These are phyloP conservation scores for Cichorium intybus DNA, from an alignment of 140 eudicot genomes.

Conservation along the genomic window DNA sequence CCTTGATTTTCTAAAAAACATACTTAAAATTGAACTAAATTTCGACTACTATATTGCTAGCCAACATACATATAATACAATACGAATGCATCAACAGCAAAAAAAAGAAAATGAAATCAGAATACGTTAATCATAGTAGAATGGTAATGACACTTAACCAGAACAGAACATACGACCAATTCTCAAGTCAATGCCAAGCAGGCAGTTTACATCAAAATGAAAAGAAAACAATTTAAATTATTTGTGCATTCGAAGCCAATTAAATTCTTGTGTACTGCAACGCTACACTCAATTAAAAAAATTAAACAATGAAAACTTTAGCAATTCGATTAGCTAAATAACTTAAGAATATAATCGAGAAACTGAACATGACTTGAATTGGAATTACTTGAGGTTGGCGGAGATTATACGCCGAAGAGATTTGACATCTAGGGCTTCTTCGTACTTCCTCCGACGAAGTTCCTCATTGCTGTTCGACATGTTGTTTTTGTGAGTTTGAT, in stretches of 20 bases:
- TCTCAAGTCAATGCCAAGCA: neutral
- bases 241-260: neutral
- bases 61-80: neutral
- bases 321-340: neutral
- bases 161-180: constrained; percentile 3
- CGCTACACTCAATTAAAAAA: neutral
- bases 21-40: neutral
- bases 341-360: neutral
- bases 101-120: neutral
- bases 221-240: neutral
- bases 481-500: neutral
- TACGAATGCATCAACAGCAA: neutral
- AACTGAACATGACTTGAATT: neutral
- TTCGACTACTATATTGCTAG: too few relatives aligned
- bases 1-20: neutral
- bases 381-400: constrained; percentile 77
- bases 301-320: neutral
- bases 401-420: constrained; percentile 90
- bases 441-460: constrained; percentile 59
- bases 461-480: constrained; percentile 40
- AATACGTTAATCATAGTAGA: neutral
- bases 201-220: neutral
- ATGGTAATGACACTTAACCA: neutral
- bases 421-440: constrained; percentile 91
- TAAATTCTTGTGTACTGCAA: neutral